These are phyloP conservation scores for Candida freyschussii DNA, from an alignment of 1,139 yeast species.

Conservation along the genomic window DNA sequence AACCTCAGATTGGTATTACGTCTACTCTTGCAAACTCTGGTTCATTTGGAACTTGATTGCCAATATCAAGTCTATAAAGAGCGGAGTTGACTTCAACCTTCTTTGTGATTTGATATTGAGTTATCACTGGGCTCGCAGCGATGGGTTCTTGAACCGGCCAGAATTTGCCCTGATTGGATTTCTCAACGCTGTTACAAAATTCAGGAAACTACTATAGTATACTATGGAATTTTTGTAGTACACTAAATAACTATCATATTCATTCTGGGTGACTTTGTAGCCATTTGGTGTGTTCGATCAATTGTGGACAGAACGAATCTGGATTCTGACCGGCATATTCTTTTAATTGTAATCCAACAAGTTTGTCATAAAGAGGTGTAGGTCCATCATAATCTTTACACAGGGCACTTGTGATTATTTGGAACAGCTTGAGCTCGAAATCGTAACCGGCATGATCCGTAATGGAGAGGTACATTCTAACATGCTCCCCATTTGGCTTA, in stretches of 20 bases:
- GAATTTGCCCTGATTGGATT: slow-evolving; percentile 23
- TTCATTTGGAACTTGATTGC: slow-evolving; percentile 18
- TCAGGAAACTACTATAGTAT: slow-evolving; percentile 11
- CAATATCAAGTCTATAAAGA: slow-evolving; percentile 10
- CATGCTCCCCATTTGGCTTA: slow-evolving; percentile 29
- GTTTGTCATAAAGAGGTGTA: slow-evolving; percentile 16
- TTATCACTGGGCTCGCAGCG: slow-evolving; percentile 24
- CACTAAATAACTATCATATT: too few species aligned
- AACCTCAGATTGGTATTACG: slow-evolving; percentile 24
- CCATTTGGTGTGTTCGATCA: slow-evolving; percentile 29
- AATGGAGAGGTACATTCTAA: slow-evolving; percentile 26
- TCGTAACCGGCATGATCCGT: slow-evolving; percentile 28
- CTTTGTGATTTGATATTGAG: slow-evolving; percentile 19
- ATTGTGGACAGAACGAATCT: slow-evolving; percentile 26
- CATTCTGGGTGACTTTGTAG: slow-evolving; percentile 24
- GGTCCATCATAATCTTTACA: slow-evolving; percentile 28
- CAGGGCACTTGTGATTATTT: slow-evolving; percentile 30
- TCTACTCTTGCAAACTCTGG: slow-evolving; percentile 25
- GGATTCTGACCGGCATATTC: slow-evolving; percentile 26
- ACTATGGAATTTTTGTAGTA: too few species aligned
- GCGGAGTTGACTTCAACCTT: slow-evolving; percentile 15
- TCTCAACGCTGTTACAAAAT: slow-evolving; percentile 15
- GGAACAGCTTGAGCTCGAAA: slow-evolving; percentile 34
- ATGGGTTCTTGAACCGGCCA: slow-evolving; percentile 18
- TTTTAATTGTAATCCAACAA: slow-evolving; percentile 27